Evolutionary conservation across 306 rosid species (phyloP), one percentile per base, ranked within the genome.

Genomic region (Begonia peltatifolia): DNA sequence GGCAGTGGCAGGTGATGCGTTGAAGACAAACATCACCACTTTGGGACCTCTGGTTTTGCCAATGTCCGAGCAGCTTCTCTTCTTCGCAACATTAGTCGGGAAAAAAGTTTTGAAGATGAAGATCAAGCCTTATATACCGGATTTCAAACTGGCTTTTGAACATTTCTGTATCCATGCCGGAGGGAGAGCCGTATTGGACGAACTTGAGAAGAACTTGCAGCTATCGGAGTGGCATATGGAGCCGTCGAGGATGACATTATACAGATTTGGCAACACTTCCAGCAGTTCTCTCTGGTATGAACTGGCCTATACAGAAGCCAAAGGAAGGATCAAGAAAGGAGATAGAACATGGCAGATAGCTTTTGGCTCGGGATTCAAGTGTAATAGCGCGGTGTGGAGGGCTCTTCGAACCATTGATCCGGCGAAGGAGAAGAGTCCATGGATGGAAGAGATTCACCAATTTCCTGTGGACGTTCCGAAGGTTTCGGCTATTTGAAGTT

Each of bases 381-480:
- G 85, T 64, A 84, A 84, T 58, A 84, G 94, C 52, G 94, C 94
- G 15, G 85, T 84, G 60, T 84, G 88, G 94, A 84, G 75, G 69
- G 88, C 94, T 74, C 38, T 30, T 30, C 6, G 38, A 30, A 30
- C 9, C 38, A 30, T 30, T 30, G 8, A 30, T 30, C 38, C 38
- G 38, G 38, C 38, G 1, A 30, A 30, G 9, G 38, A 30, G 38
- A 30, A 30, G 38, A 30, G 38, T 30, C 38, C 38, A 30, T 30
- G 38, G 38, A 30, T 30, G 38, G 38, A 30, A 5, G 38, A 30
- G 38, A 30, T 30, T 30, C 38, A 30, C 38, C 38, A 30, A 30
- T 30, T 30, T 7, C 38, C 38, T 0, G 38, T 30, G 9, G 1
- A 30, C 38, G 38, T 30, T 30, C 38, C 38, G 9, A 30, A 30